Evolutionary conservation across 805 yeast species (phyloP), one percentile per base, ranked within the genome.

Genomic region (Cyberlindnera suaveolens): DNA sequence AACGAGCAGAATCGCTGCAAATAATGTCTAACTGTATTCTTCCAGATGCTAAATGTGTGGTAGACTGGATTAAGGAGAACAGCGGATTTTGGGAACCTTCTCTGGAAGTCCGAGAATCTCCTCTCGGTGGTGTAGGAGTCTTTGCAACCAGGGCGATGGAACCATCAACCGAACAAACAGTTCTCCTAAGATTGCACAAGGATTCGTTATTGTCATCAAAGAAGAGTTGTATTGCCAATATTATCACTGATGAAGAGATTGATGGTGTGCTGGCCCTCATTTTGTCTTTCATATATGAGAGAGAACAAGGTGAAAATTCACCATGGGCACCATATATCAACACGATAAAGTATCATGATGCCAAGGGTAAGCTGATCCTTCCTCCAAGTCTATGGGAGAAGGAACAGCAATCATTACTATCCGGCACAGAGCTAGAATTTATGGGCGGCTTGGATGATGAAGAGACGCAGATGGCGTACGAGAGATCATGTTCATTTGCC

Each of bases 241-340:
- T 89, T 14, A 56, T 90, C 11, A 60, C 68, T 11, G 96, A 86
- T 36, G 71, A 71, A 26, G 70, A 64, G 2, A 62, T 84, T 5
- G 73, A 70, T 32, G 93, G 95, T 0, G 76, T 85, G 64, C 70
- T 77, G 34, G 84, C 80, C 0, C 65, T 90, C 40, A 77, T 83
- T 6, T 50, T 86, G 7, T 77, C 90, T 0, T 84, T 80, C 45
- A 67, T 89, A 23, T 88, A 85, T 56, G 98, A 91, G 58, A 61
- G 70, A 42, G 64, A 76, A 3, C 64, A 72, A 37, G 77, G 77
- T 3, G 65, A 68, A n/a, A 52, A 60, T 4, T 83, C 95, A n/a
- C 96, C 96, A 5, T 91, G 97, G 97, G 68, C 46, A 46, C 68
- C 66, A 3, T 91, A 83, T 58, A 66, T 90, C 36, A 61, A 67